Percentiles rank a stretch among this genome's conserved stretches.
Evolutionary conservation across 225 moss, liverwort and hornwort species (phyloP).

Genomic region (Sphagnum contortum): DNA sequence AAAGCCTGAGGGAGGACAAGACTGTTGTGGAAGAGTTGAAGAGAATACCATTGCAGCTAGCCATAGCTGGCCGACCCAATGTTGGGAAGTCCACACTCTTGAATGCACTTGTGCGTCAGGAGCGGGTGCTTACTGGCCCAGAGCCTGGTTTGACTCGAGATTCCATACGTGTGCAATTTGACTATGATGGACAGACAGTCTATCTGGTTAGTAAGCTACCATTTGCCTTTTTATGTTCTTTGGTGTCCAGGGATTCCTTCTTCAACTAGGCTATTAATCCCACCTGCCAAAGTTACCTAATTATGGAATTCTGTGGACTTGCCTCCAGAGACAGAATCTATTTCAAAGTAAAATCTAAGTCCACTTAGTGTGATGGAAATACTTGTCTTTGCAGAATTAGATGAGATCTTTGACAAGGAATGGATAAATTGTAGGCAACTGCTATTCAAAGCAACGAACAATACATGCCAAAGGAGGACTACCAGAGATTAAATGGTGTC

Average conservation of each 20-base stretch:
- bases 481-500: no score
- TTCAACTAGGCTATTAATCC: neutral
- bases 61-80: slow-evolving; percentile 90
- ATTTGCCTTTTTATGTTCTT: slow-evolving; percentile 1
- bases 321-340: no score
- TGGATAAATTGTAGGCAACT: no score
- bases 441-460: no score
- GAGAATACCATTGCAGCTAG: slow-evolving; percentile 80
- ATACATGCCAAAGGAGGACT: no score
- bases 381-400: no score
- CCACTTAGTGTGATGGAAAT: no score
- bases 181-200: slow-evolving; percentile 67
- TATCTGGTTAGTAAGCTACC: slow-evolving; percentile 44
- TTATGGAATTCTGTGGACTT: neutral
- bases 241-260: slow-evolving; percentile 1
- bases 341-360: no score
- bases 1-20: slow-evolving; percentile 25
- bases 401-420: no score
- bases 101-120: slow-evolving; percentile 65
- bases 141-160: slow-evolving; percentile 99
- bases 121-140: slow-evolving; percentile 93
- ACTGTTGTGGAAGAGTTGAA: slow-evolving; percentile 32
- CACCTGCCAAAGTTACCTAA: neutral
- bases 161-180: slow-evolving; percentile 65
- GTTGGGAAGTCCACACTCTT: slow-evolving; percentile 96